A percentile compares a stretch with the other conserved stretches of the same genome.
Evolutionary conservation across 768 basidiomycete genomes (phyloP).

Genomic region (Mycena belliarum): DNA sequence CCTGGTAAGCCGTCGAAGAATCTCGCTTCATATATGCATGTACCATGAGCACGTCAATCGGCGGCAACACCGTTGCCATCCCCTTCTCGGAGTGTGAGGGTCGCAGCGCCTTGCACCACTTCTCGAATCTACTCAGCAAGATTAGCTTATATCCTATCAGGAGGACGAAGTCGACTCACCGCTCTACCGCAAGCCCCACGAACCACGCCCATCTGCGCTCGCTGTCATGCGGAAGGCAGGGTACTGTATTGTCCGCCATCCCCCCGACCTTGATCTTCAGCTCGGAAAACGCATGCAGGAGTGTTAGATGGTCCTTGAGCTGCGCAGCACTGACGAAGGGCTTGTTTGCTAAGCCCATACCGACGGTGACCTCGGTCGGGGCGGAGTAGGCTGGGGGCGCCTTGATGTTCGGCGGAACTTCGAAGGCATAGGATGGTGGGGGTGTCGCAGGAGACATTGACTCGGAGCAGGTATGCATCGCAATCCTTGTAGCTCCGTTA

Average conservation of each 20-base stretch:
- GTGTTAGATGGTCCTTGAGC: slow-evolving; percentile 24
- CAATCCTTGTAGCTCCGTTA: too few relatives aligned
- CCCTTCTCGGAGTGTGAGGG: slow-evolving; percentile 20
- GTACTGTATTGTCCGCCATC: not conserved
- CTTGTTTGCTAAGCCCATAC: slow-evolving; percentile 21
- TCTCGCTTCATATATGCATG: too few relatives aligned
- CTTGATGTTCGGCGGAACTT: not conserved
- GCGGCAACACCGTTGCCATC: slow-evolving; percentile 10
- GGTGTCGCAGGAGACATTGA: too few relatives aligned
- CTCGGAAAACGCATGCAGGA: slow-evolving; percentile 22
- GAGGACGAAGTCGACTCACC: slow-evolving; percentile 2
- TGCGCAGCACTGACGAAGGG: slow-evolving; percentile 32
- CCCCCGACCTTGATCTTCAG: slow-evolving; percentile 21
- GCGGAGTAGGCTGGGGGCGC: slow-evolving; percentile 31
- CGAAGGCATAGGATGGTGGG: slow-evolving; percentile 6
- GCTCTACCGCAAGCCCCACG: slow-evolving; percentile 25
- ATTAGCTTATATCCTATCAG: not conserved
- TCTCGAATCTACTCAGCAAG: slow-evolving; percentile 17
- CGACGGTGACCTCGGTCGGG: slow-evolving; percentile 33
- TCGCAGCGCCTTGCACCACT: slow-evolving; percentile 20
- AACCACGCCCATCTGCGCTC: slow-evolving; percentile 24
- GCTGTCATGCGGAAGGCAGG: slow-evolving; percentile 1
- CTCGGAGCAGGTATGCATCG: too few relatives aligned
- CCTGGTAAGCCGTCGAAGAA: too few relatives aligned
- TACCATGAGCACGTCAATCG: slow-evolving; percentile 19